These are phyloP conservation scores for Alternaria infectoria DNA, from an alignment of 2,329 filamentous ascomycete genomes.

Conservation along the genomic window DNA sequence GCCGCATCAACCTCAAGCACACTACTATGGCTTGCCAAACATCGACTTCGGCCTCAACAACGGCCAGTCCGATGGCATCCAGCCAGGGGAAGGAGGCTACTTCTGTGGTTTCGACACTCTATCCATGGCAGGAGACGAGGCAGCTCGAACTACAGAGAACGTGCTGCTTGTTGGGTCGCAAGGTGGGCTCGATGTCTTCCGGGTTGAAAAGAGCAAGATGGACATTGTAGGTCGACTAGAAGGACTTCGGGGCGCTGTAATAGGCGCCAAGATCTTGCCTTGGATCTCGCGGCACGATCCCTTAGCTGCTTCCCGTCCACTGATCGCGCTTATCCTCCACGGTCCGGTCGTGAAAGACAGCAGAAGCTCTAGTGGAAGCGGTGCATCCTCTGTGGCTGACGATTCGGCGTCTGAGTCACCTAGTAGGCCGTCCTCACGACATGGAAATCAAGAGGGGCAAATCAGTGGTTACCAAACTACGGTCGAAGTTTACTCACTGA, in stretches of 20 bases:
- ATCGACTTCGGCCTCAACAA: conserved; percentile 66
- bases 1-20: conserved; percentile 76
- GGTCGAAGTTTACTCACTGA: conserved; percentile 86
- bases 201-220: conserved; percentile 73
- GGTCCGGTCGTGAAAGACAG: conserved; percentile 69
- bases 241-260: conserved; percentile 78
- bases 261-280: conserved; percentile 81
- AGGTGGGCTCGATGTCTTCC: conserved; percentile 77
- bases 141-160: conserved; percentile 60
- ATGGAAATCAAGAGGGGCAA: conserved; percentile 33
- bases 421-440: conserved; percentile 42
- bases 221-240: conserved; percentile 74
- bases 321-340: conserved; percentile 81
- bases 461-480: conserved; percentile 80
- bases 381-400: conserved; percentile 45
- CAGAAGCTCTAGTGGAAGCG: conserved; percentile 44
- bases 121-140: conserved; percentile 53
- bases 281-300: conserved; percentile 65
- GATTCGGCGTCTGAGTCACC: conserved; percentile 47
- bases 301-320: conserved; percentile 65
- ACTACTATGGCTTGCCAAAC: conserved; percentile 78
- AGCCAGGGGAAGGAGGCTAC: conserved; percentile 72
- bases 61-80: conserved; percentile 57
- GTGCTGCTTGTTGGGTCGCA: conserved; percentile 80
- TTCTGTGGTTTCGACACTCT: conserved; percentile 83